A percentile compares a stretch with the other conserved stretches of the same genome.
phyloP scores from a whole-genome alignment of 2,329 filamentous ascomycete species.

The Pseudogymnoascus sp. region DNA sequence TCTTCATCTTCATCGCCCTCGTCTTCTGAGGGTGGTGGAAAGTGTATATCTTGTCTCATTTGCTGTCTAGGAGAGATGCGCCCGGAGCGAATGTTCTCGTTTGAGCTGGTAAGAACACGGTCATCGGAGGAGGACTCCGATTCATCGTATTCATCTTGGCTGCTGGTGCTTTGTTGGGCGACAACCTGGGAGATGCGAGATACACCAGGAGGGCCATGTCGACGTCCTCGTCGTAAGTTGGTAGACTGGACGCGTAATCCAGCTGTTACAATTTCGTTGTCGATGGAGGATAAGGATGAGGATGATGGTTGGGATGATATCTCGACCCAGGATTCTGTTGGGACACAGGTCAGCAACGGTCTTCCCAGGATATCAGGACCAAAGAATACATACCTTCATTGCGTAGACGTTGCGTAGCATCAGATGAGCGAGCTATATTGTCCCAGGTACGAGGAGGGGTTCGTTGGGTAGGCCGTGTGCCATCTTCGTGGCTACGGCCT shows the following conservation, averaged over 20 bases:
- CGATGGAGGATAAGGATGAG: constrained; percentile 78
- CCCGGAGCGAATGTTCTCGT: constrained; percentile 40
- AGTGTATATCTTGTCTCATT: constrained; percentile 28
- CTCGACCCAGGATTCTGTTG: constrained; percentile 89
- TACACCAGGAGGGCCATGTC: constrained; percentile 34
- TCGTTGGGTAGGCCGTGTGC: neutral
- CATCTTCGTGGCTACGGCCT: neutral
- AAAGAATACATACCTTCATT: neutral
- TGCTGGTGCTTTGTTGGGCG: constrained; percentile 52
- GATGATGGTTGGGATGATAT: constrained; percentile 88
- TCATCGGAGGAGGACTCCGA: constrained; percentile 88
- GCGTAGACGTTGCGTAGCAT: neutral
- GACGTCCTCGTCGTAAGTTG: constrained; percentile 52
- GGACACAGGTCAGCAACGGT: constrained; percentile 21
- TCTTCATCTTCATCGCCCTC: constrained; percentile 63
- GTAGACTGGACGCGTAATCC: constrained; percentile 69
- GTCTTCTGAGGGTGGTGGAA: constrained; percentile 26
- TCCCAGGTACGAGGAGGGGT: constrained; percentile 4
- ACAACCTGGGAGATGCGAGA: constrained; percentile 32
- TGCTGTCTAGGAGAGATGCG: constrained; percentile 20
- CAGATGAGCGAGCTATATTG: constrained; percentile 4
- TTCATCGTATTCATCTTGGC: constrained; percentile 91
- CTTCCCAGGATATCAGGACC: neutral
- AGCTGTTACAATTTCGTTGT: constrained; percentile 85
- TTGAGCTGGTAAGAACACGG: constrained; percentile 51